These are phyloP conservation scores for Macadamia tetraphylla DNA, from an alignment of 164 flowering plant genomes.

Conservation along the genomic window DNA sequence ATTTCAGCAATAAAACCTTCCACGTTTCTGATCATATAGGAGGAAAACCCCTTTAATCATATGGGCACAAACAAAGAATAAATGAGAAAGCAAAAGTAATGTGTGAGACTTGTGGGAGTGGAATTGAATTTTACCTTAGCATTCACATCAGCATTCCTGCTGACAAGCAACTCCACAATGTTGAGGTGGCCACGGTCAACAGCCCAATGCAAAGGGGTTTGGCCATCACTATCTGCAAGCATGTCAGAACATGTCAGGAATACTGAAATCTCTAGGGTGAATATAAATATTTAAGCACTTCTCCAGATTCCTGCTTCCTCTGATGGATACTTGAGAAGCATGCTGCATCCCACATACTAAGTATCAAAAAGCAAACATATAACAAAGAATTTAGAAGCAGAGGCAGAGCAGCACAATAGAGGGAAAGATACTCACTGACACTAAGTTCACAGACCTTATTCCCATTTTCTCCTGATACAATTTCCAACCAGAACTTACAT, in stretches of 20 bases:
- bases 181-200: constrained; percentile 88
- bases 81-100: background rate
- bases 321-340: too few species aligned
- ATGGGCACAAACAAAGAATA: too few species aligned
- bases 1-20: background rate
- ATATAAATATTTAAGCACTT: too few species aligned
- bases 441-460: too few species aligned
- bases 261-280: background rate
- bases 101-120: background rate
- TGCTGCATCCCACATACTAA: too few species aligned
- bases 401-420: too few species aligned
- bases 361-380: too few species aligned
- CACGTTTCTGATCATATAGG: background rate
- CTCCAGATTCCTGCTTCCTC: too few species aligned
- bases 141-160: constrained; percentile 70
- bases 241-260: background rate
- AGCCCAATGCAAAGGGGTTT: constrained; percentile 95
- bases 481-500: too few species aligned
- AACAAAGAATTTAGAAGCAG: too few species aligned
- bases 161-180: constrained; percentile 48
- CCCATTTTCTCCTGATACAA: too few species aligned
- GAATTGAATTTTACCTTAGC: constrained; percentile 45
- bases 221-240: constrained; percentile 86
- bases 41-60: background rate
- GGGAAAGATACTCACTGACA: too few species aligned